These are phyloP conservation scores for Diaporthe destruens DNA, from an alignment of 2,329 filamentous ascomycete species.

Conservation along the genomic window DNA sequence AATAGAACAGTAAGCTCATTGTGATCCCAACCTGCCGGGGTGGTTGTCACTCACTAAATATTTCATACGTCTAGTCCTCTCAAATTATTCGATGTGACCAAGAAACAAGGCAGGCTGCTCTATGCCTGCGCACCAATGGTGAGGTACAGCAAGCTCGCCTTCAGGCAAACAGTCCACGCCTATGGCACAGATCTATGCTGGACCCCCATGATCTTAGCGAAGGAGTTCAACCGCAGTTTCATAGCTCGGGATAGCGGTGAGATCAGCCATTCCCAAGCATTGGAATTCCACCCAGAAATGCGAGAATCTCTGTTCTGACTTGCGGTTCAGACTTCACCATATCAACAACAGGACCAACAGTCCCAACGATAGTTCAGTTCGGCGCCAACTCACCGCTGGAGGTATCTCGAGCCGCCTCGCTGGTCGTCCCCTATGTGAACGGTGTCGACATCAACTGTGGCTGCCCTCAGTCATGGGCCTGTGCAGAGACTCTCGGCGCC, in stretches of 20 bases:
- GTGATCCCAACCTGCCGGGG: background rate
- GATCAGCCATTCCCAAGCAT: slow-evolving; percentile 38
- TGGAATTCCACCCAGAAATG: background rate
- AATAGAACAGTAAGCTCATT: slow-evolving; percentile 17
- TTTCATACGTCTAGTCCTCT: slow-evolving; percentile 59
- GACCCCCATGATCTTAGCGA: slow-evolving; percentile 79
- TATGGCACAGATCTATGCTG: slow-evolving; percentile 77
- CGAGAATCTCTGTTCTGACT: background rate
- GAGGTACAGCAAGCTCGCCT: slow-evolving; percentile 76
- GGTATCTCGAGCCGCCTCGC: slow-evolving; percentile 70
- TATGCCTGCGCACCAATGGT: slow-evolving; percentile 77
- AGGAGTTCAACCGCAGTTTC: slow-evolving; percentile 74
- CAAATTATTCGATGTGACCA: slow-evolving; percentile 69
- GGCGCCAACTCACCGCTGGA: slow-evolving; percentile 73
- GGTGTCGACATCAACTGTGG: slow-evolving; percentile 81
- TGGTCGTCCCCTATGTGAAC: slow-evolving; percentile 71
- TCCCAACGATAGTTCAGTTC: slow-evolving; percentile 76
- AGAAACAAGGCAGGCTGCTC: slow-evolving; percentile 64
- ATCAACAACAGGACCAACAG: slow-evolving; percentile 63
- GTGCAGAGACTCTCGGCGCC: slow-evolving; percentile 75
- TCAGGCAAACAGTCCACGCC: slow-evolving; percentile 74
- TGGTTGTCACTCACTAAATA: background rate
- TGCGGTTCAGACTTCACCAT: slow-evolving; percentile 69
- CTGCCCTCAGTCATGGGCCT: slow-evolving; percentile 80
- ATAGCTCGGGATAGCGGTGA: slow-evolving; percentile 71